phyloP scores from a whole-genome alignment of 176 grass and related monocot genomes.

The Triticum turgidum region DNA sequence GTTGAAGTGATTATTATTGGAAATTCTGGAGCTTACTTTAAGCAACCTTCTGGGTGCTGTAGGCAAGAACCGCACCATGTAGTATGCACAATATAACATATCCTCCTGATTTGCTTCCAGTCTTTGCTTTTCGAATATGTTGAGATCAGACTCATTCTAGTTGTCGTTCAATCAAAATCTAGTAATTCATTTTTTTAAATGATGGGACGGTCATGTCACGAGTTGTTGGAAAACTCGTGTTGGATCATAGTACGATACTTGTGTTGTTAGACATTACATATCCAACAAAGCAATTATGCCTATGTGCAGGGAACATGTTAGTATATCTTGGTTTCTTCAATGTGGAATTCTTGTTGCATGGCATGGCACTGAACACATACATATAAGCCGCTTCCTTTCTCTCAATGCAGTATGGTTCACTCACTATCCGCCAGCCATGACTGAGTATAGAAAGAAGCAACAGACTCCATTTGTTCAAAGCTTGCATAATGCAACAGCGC shows the following conservation, averaged over 20 bases:
- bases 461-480: not conserved
- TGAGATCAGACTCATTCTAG: not conserved
- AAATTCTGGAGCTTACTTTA: not conserved
- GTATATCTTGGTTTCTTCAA: not conserved
- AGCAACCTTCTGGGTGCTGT: not conserved
- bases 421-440: not conserved
- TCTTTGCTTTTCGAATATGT: not conserved
- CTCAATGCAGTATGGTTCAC: slow-evolving; percentile 1
- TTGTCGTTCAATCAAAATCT: not conserved
- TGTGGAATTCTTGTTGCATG: slow-evolving; percentile 3
- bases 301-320: not conserved
- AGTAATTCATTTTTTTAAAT: not conserved
- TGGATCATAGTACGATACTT: not conserved
- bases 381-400: not conserved
- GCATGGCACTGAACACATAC: not conserved
- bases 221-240: not conserved
- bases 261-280: not conserved
- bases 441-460: slow-evolving; percentile 3
- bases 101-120: not conserved
- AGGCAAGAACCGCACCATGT: not conserved
- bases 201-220: not conserved
- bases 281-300: not conserved
- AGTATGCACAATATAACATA: not conserved
- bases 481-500: not conserved
- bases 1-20: not conserved